Percentiles rank a stretch among this genome's conserved stretches.
phyloP scores from a whole-genome alignment of 2,329 filamentous ascomycete genomes.

The Exophiala xenobiotica region DNA sequence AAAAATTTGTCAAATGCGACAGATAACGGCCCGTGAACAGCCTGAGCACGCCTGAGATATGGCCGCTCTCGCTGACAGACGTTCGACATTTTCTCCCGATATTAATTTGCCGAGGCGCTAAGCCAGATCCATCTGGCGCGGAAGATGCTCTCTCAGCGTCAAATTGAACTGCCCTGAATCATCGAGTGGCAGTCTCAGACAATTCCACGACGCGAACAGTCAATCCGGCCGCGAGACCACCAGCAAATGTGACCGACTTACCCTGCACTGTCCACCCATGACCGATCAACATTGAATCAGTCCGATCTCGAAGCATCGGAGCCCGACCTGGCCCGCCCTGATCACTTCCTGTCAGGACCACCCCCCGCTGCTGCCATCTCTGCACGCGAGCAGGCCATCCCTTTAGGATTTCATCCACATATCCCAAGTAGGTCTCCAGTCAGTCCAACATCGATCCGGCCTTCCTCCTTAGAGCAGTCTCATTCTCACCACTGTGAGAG shows the following conservation, averaged over 20 bases:
- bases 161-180: constrained; percentile 21
- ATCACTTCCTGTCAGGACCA: constrained; percentile 16
- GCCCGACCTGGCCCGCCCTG: constrained; percentile 12
- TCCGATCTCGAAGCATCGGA: constrained; percentile 5
- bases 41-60: no score
- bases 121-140: constrained; percentile 1
- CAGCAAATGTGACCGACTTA: constrained; percentile 6
- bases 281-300: not conserved
- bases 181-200: constrained; percentile 18
- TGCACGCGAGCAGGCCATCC: constrained; percentile 25
- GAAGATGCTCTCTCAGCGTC: constrained; percentile 9
- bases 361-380: constrained; percentile 16
- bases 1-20: no score
- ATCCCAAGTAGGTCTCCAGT: constrained; percentile 13
- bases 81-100: no score
- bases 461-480: not conserved
- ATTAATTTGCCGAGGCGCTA: constrained; percentile 4
- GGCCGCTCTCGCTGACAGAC: no score
- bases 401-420: constrained; percentile 1
- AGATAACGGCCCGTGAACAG: no score
- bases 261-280: constrained; percentile 9
- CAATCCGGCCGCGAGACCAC: constrained; percentile 1
- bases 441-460: not conserved
- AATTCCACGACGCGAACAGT: constrained; percentile 4
- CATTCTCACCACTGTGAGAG: not conserved